phyloP scores from a whole-genome alignment of 805 yeast genomes.

The Torulaspora delbrueckii region DNA sequence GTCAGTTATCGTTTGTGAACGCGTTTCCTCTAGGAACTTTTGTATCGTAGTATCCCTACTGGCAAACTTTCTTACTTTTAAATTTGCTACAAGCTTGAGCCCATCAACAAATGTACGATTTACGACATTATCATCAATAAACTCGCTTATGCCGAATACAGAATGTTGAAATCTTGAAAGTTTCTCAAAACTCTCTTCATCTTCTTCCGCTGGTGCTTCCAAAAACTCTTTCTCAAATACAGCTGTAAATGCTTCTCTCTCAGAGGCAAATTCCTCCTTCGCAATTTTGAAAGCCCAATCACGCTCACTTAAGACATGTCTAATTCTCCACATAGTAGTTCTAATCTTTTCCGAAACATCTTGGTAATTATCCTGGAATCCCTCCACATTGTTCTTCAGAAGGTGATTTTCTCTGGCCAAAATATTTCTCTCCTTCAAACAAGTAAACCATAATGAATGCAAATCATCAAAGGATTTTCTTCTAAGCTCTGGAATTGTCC shows the following conservation, averaged over 20 bases:
- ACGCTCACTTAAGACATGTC: slow-evolving; percentile 84
- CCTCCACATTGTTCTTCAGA: slow-evolving; percentile 40
- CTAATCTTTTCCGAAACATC: slow-evolving; percentile 43
- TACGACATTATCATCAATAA: slow-evolving; percentile 52
- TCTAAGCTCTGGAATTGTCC: slow-evolving; percentile 86
- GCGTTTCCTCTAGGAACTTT: slow-evolving; percentile 24
- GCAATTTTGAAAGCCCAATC: slow-evolving; percentile 64
- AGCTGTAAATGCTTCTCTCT: slow-evolving; percentile 45
- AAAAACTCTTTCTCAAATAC: slow-evolving; percentile 59
- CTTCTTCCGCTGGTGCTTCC: slow-evolving; percentile 49
- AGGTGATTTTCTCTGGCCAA: slow-evolving; percentile 71
- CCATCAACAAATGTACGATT: slow-evolving; percentile 63
- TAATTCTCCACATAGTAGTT: slow-evolving; percentile 70
- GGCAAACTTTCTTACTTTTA: slow-evolving; percentile 56
- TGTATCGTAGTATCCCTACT: slow-evolving; percentile 44
- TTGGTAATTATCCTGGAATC: slow-evolving; percentile 37
- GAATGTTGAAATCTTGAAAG: slow-evolving; percentile 77
- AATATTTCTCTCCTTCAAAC: slow-evolving; percentile 76
- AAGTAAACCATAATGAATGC: slow-evolving; percentile 85
- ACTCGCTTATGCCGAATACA: slow-evolving; percentile 74
- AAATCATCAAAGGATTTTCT: slow-evolving; percentile 88
- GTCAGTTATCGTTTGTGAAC: slow-evolving; percentile 30
- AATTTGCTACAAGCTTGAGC: slow-evolving; percentile 58
- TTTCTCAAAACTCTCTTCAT: slow-evolving; percentile 57
- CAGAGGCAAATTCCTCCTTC: slow-evolving; percentile 40